phyloP scores from a whole-genome alignment of 2,329 filamentous ascomycete species.

The Cadophora luteo-olivacea region DNA sequence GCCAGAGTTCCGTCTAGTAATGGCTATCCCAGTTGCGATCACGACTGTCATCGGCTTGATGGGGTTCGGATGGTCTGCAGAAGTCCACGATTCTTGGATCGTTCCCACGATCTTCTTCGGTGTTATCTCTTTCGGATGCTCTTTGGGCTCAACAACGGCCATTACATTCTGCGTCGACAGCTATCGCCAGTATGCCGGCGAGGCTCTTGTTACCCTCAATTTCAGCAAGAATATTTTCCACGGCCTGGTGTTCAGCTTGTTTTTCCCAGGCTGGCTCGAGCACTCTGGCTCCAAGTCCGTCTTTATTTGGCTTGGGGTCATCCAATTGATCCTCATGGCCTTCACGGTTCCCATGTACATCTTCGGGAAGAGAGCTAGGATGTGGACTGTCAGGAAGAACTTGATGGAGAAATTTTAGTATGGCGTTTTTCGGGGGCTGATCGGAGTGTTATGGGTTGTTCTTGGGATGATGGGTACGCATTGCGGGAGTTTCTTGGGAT shows the following conservation, averaged over 20 bases:
- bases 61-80: constrained; percentile 93
- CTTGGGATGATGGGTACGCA: neutral
- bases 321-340: constrained; percentile 78
- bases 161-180: constrained; percentile 96
- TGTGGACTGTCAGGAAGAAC: constrained; percentile 91
- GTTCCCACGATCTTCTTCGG: constrained; percentile 95
- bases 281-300: constrained; percentile 76
- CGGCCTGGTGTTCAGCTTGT: constrained; percentile 85
- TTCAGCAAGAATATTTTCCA: constrained; percentile 95
- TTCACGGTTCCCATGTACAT: constrained; percentile 92
- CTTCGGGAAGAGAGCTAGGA: constrained; percentile 85
- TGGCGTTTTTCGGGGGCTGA: neutral
- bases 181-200: constrained; percentile 91
- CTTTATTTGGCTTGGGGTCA: constrained; percentile 83
- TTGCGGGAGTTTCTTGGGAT: neutral
- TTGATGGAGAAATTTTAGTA: constrained; percentile 77
- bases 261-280: constrained; percentile 85
- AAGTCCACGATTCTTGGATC: constrained; percentile 80
- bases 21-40: constrained; percentile 81
- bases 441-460: neutral
- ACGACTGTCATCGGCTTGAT: constrained; percentile 86
- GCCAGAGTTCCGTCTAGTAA: constrained; percentile 89
- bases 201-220: constrained; percentile 92
- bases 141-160: constrained; percentile 84
- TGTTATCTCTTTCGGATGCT: constrained; percentile 89